Evolutionary conservation across 371 early-diverging fungal genomes (phyloP).

Genomic region (Actinomucor elegans): DNA sequence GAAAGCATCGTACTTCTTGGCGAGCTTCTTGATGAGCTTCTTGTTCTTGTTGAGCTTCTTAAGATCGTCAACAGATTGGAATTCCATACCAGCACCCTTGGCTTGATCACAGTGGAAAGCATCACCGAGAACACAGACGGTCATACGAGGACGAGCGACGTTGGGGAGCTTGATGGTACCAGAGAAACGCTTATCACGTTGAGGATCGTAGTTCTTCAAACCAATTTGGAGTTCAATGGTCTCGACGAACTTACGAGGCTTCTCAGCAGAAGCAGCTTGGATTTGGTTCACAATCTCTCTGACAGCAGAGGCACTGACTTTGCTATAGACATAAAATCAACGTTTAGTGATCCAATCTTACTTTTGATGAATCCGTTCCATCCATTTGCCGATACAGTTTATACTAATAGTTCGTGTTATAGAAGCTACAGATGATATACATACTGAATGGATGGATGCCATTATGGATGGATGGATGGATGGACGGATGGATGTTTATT

Average conservation of each 20-base stretch:
- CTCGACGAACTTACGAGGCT: slow-evolving; percentile 91
- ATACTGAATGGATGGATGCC: slow-evolving; percentile 11
- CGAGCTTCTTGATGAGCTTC: slow-evolving; percentile 99
- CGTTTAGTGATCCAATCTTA: neutral
- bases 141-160: slow-evolving; percentile 91
- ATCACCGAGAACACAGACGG: slow-evolving; percentile 96
- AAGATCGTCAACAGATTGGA: slow-evolving; percentile 96
- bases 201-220: slow-evolving; percentile 98
- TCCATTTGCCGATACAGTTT: neutral
- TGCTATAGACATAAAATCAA: slow-evolving; percentile 49
- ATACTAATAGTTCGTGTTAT: neutral
- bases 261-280: slow-evolving; percentile 77
- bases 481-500: slow-evolving; percentile 12
- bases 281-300: slow-evolving; percentile 76
- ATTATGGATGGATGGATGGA: slow-evolving; percentile 11
- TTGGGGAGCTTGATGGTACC: slow-evolving; percentile 33
- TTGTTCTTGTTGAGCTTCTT: slow-evolving; percentile 99
- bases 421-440: neutral
- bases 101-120: slow-evolving; percentile 95
- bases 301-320: slow-evolving; percentile 85
- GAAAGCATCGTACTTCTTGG: slow-evolving; percentile 95
- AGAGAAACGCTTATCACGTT: slow-evolving; percentile 37
- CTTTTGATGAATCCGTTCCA: neutral
- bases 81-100: slow-evolving; percentile 90
- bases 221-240: slow-evolving; percentile 97